Evolutionary conservation across 2,329 filamentous ascomycete species (phyloP).

Genomic region (Atkinsonella texensis): DNA sequence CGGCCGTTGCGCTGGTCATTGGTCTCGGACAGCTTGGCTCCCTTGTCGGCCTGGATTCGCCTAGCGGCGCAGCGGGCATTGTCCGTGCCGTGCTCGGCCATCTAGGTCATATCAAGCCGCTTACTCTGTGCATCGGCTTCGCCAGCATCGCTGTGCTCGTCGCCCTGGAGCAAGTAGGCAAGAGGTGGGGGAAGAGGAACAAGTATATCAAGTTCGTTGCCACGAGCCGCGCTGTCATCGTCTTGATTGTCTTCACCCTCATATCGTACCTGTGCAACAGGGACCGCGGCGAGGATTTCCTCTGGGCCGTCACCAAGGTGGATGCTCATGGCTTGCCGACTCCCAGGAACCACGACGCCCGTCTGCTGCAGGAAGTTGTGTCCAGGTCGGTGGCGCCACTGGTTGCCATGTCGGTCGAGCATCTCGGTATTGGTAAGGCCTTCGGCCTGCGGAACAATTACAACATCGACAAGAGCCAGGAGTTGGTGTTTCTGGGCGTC

Average conservation of each 20-base stretch:
- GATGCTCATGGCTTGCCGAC: slow-evolving; percentile 40
- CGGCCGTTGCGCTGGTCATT: slow-evolving; percentile 53
- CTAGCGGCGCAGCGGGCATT: slow-evolving; percentile 40
- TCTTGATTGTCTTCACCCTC: slow-evolving; percentile 49
- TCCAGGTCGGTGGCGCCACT: slow-evolving; percentile 46
- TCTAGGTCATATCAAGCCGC: slow-evolving; percentile 43
- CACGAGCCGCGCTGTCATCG: slow-evolving; percentile 48
- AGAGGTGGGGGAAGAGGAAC: slow-evolving; percentile 45
- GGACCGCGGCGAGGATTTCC: slow-evolving; percentile 28
- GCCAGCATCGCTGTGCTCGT: slow-evolving; percentile 43
- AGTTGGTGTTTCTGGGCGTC: slow-evolving; percentile 50
- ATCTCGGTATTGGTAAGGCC: slow-evolving; percentile 51
- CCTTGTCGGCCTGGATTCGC: slow-evolving; percentile 43
- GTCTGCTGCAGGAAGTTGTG: slow-evolving; percentile 40
- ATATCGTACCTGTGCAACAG: slow-evolving; percentile 53
- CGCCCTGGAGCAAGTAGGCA: slow-evolving; percentile 43
- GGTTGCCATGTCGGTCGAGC: slow-evolving; percentile 48
- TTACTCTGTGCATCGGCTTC: slow-evolving; percentile 48
- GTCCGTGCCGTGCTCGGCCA: slow-evolving; percentile 46
- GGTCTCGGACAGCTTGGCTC: slow-evolving; percentile 52
- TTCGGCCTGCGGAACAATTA: slow-evolving; percentile 53
- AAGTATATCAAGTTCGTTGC: slow-evolving; percentile 45
- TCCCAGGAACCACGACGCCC: slow-evolving; percentile 33
- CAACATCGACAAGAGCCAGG: slow-evolving; percentile 50
- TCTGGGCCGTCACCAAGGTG: slow-evolving; percentile 49